phyloP scores from a whole-genome alignment of 495 filamentous ascomycete genomes.

The Poronia punctata region DNA sequence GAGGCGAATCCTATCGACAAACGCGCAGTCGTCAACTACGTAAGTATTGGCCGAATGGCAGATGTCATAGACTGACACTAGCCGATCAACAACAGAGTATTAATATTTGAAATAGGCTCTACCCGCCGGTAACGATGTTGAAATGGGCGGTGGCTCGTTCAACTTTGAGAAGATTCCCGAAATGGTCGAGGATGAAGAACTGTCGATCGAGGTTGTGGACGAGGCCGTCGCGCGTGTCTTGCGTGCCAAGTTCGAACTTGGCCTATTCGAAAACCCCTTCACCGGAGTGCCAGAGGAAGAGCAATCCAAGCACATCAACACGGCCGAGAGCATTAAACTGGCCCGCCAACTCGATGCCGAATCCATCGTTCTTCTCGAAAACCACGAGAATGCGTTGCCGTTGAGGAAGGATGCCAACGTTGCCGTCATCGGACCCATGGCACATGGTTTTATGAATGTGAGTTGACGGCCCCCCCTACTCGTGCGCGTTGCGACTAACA shows the following conservation, averaged over 20 bases:
- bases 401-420: constrained; percentile 52
- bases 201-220: constrained; percentile 50
- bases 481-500: constrained; percentile 8
- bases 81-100: background rate
- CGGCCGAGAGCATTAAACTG: constrained; percentile 44
- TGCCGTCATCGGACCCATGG: constrained; percentile 71
- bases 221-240: constrained; percentile 58
- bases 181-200: constrained; percentile 51
- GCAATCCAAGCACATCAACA: constrained; percentile 52
- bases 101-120: constrained; percentile 33
- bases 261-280: constrained; percentile 63
- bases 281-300: constrained; percentile 44
- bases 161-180: constrained; percentile 59
- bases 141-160: constrained; percentile 69
- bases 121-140: constrained; percentile 63
- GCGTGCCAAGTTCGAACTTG: constrained; percentile 56
- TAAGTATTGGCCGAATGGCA: too few species aligned
- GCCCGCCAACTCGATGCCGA: constrained; percentile 57
- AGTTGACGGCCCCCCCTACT: too few species aligned
- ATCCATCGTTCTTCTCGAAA: constrained; percentile 64
- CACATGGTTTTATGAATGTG: constrained; percentile 62
- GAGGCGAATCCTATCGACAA: constrained; percentile 50
- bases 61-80: too few species aligned
- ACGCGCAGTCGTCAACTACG: constrained; percentile 39
- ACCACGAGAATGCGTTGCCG: constrained; percentile 54